Evolutionary conservation across 2,329 filamentous ascomycete genomes (phyloP), one percentile per base, ranked within the genome.

Genomic region (Dactylonectria estremocensis): DNA sequence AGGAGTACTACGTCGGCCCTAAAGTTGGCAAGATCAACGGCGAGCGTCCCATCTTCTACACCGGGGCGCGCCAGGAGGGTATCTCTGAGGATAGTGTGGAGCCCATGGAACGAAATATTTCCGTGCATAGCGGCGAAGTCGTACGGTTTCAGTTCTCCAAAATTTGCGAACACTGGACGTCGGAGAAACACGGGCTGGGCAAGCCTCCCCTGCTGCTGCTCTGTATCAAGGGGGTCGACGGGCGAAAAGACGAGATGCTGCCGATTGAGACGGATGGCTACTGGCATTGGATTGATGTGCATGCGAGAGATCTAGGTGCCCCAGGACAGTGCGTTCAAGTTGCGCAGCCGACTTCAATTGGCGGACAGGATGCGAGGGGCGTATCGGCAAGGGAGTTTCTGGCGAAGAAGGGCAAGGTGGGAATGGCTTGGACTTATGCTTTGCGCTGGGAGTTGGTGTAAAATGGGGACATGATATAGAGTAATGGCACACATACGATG

Each of bases 71-170:
- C 84, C 16, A 37, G 14, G 87, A 90, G 76, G 88, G 88, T 20
- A 79, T 91, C 31, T 84, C 83, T 2, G 79, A 85, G 66, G 85
- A 85, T 14, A 90, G 88, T 0, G 88, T 97, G 74, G 82, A 86
- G 61, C 95, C 82, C 4, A 76, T 71, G 46, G 74, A 75, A 20
- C 77, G 75, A 69, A 83, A 88, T 35, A 90, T 97, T 66, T 82
- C 86, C 1, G 87, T 94, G 3, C 77, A 88, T 70, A 87, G 89
- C 72, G 74, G 81, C 37, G 81, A 87, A 46, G 81, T 86, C 1
- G 83, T 96, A 31, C 89, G 93, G 16, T 97, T 98, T 81, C 92
- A 93, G 75, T 95, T 97, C 77, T 89, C 88, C 60, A 92, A 93
- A 66, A 77, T 92, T 11, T 98, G 95, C 78, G 88, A 90, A 75